Conservation (phyloP, 495 filamentous ascomycete species). For the Diplogelasinospora grovesii region DNA sequence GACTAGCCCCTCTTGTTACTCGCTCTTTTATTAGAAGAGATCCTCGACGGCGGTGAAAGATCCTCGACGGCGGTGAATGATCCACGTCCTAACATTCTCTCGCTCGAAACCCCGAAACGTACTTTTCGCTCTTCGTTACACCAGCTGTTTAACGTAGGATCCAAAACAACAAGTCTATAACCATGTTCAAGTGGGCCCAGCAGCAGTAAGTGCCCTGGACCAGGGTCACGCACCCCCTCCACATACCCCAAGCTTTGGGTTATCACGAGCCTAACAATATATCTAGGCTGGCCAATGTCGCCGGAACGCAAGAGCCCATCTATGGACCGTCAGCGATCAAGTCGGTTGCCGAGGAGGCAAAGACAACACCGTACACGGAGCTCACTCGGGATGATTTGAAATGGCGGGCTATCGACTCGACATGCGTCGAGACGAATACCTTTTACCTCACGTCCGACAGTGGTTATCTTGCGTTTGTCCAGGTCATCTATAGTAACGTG, state of each 20-base stretch:
- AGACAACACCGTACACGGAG: conserved; percentile 73
- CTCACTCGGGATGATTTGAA: conserved; percentile 67
- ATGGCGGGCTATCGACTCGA: conserved; percentile 76
- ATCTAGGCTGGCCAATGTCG: conserved; percentile 75
- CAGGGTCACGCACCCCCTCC: conserved; percentile 9
- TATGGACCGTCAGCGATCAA: conserved; percentile 88
- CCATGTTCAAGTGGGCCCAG: conserved; percentile 47
- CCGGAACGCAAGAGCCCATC: conserved; percentile 92
- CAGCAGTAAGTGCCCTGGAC: conserved; percentile 31
- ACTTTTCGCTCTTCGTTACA: too few relatives aligned
- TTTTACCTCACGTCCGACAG: conserved; percentile 83
- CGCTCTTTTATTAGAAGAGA: background rate
- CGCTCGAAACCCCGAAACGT: too few relatives aligned
- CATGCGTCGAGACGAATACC: conserved; percentile 90
- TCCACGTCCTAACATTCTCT: background rate
- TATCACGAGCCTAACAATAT: conserved; percentile 8
- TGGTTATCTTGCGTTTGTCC: conserved; percentile 69
- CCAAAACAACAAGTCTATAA: conserved; percentile 18
- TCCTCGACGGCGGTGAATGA: conserved; percentile 2
- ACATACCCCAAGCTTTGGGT: background rate
- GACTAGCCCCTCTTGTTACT: background rate
- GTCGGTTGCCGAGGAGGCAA: conserved; percentile 73
- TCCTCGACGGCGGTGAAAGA: background rate
- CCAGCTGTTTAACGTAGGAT: too few relatives aligned
- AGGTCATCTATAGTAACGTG: conserved; percentile 98